Percentiles rank a stretch among this genome's conserved stretches.
Evolutionary conservation across 2,329 filamentous ascomycete species (phyloP).

Genomic region (Fusarium piperis): DNA sequence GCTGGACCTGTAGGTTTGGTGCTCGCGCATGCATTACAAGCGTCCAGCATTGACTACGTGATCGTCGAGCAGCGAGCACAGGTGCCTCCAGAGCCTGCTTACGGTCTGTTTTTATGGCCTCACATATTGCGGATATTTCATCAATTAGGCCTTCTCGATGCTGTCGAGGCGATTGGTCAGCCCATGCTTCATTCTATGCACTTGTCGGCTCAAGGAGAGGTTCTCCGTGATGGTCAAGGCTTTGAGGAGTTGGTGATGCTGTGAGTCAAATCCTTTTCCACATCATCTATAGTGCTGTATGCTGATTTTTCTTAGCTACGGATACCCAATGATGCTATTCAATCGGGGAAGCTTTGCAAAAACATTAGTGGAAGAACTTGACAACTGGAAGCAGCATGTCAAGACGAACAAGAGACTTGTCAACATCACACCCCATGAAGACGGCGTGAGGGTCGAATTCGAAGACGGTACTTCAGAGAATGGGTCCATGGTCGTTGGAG

Average conservation of each 20-base stretch:
- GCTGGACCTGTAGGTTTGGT: constrained; percentile 17
- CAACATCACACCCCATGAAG: neutral
- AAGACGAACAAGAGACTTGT: constrained; percentile 17
- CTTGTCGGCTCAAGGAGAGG: constrained; percentile 4
- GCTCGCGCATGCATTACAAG: constrained; percentile 16
- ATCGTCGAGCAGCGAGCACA: constrained; percentile 23
- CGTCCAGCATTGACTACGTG: constrained; percentile 8
- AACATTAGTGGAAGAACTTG: constrained; percentile 3
- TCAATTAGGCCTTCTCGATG: constrained; percentile 11
- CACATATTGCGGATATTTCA: constrained; percentile 20
- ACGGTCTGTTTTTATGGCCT: constrained; percentile 21
- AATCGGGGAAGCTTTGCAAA: constrained; percentile 18
- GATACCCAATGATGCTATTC: constrained; percentile 20
- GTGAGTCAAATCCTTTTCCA: fast-evolving
- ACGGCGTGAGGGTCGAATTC: constrained; percentile 8
- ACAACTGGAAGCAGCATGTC: neutral
- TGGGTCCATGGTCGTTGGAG: neutral
- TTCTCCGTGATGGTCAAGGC: neutral
- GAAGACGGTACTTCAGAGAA: constrained; percentile 13
- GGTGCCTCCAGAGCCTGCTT: constrained; percentile 16
- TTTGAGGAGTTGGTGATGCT: neutral
- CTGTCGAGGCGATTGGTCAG: neutral
- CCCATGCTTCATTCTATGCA: constrained; percentile 12
- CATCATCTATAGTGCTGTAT: neutral
- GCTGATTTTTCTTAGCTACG: neutral